Conservation (phyloP, 1,284 basidiomycete genomes). For the Cryptococcus floricola region DNA sequence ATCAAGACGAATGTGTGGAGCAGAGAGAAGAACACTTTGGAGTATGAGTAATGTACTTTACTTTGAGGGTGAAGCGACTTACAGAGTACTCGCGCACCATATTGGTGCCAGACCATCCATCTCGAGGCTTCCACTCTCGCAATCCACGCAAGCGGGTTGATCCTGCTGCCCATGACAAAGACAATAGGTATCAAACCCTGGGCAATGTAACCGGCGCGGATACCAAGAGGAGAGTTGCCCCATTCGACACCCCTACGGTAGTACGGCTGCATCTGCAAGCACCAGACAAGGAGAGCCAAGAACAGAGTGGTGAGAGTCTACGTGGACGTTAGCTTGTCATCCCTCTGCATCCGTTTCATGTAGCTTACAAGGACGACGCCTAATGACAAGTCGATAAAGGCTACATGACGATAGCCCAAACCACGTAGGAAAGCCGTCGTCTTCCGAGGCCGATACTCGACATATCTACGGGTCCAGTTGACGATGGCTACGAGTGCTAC, state of each 20-base stretch:
- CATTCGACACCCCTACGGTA: constrained; percentile 1
- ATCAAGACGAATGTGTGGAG: constrained; percentile 1
- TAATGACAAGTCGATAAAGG: constrained; percentile 2
- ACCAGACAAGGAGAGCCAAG: constrained; percentile 2
- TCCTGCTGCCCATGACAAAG: constrained; percentile 4
- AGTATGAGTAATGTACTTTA: not conserved
- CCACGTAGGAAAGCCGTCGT: not conserved
- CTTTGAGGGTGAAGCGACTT: not conserved
- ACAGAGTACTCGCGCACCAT: constrained; percentile 5
- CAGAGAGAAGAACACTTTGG: constrained; percentile 4
- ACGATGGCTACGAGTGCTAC: not conserved
- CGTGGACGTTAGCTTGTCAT: too few species aligned
- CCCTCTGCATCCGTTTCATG: too few species aligned
- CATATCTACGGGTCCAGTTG: constrained; percentile 1
- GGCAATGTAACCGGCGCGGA: constrained; percentile 5
- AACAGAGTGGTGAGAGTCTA: constrained; percentile 1
- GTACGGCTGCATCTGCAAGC: constrained; percentile 4
- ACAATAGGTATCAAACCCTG: constrained; percentile 3
- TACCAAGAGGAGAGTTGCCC: constrained; percentile 3
- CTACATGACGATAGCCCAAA: not conserved
- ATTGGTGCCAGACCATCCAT: constrained; percentile 9
- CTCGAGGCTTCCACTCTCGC: not conserved
- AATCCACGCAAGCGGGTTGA: constrained; percentile 5
- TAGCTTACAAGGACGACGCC: not conserved
- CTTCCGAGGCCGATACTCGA: not conserved